Evolutionary conservation across 176 grass and related monocot species (phyloP).

Genomic region (Saccharum officinarum): DNA sequence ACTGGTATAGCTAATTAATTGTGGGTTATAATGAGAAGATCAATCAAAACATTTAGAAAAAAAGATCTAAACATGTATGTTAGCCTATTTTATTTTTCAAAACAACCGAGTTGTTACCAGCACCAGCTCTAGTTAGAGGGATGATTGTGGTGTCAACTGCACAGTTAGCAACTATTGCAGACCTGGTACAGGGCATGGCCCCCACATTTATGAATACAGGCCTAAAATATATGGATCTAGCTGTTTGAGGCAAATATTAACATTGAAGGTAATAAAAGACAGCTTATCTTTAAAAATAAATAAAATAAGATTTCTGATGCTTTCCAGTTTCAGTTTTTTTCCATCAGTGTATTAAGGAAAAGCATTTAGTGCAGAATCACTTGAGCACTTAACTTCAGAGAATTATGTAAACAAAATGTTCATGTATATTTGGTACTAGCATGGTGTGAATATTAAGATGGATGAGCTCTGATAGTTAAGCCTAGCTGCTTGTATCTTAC

Average conservation of each 20-base stretch:
- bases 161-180: background rate
- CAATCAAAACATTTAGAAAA: background rate
- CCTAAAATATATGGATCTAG: background rate
- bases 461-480: background rate
- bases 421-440: background rate
- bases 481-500: too few relatives aligned
- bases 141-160: constrained; percentile 20
- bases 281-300: background rate
- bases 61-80: background rate
- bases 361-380: background rate
- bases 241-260: background rate
- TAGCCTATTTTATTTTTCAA: constrained; percentile 8
- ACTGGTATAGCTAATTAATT: constrained; percentile 1
- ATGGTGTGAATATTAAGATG: background rate
- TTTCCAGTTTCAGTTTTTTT: background rate
- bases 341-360: background rate
- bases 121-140: background rate
- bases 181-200: constrained; percentile 7
- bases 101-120: background rate
- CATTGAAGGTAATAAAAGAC: background rate
- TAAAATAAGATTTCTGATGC: background rate
- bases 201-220: background rate
- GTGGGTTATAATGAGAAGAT: background rate
- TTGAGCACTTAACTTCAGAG: constrained; percentile 19
- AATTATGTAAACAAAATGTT: background rate